These are phyloP conservation scores for Sclerotinia trifoliorum DNA, from an alignment of 2,329 filamentous ascomycete species.

Conservation along the genomic window DNA sequence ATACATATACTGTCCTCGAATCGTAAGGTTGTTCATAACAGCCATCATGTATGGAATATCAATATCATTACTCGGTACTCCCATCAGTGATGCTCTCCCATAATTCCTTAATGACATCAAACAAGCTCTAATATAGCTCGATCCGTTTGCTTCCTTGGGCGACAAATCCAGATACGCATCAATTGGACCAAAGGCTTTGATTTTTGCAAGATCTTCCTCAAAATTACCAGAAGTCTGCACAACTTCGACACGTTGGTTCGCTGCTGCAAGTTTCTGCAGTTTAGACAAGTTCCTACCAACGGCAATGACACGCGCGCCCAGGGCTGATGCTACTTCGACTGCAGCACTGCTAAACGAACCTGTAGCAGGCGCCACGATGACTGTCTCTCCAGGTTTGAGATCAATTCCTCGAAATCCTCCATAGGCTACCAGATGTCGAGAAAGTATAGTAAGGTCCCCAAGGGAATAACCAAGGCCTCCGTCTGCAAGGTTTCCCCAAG, in stretches of 20 bases:
- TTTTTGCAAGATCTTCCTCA: conserved; percentile 21
- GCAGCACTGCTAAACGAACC: conserved; percentile 47
- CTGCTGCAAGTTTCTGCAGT: conserved; percentile 41
- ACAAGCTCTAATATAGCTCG: conserved; percentile 44
- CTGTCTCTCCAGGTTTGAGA: conserved; percentile 46
- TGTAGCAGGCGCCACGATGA: conserved; percentile 49
- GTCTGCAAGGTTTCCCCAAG: conserved; percentile 2
- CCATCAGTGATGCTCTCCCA: conserved; percentile 43
- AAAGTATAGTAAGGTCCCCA: conserved; percentile 18
- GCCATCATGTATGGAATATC: conserved; percentile 36
- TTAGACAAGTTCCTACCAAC: conserved; percentile 46
- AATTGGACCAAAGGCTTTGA: conserved; percentile 36
- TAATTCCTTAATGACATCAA: conserved; percentile 36
- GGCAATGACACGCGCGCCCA: conserved; percentile 52
- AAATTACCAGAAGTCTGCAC: conserved; percentile 47
- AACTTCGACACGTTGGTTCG: conserved; percentile 40
- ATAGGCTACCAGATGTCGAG: conserved; percentile 44
- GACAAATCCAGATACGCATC: conserved; percentile 50
- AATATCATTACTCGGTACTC: conserved; percentile 35
- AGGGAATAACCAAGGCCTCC: conserved; percentile 28
- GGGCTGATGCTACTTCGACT: conserved; percentile 46
- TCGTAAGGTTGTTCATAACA: conserved; percentile 41
- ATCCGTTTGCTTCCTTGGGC: conserved; percentile 43
- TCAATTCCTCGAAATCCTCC: conserved; percentile 48
- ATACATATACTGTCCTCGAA: conserved; percentile 50